Percentiles rank a stretch among this genome's conserved stretches.
Evolutionary conservation across 192 early-diverging fungal genomes (phyloP).

Genomic region (Coemansia sp.): DNA sequence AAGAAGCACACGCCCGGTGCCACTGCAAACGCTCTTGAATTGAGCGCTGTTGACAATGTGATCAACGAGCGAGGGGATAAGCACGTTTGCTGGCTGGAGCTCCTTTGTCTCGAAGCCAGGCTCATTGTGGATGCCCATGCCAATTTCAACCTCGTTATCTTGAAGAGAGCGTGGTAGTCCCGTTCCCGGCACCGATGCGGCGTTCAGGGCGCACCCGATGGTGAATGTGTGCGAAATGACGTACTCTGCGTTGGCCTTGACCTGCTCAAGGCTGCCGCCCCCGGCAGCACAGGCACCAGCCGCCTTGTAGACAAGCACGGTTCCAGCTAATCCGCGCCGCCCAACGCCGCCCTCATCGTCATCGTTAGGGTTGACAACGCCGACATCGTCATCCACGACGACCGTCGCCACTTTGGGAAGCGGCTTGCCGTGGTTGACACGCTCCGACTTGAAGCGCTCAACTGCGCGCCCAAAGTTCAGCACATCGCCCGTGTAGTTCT

Average conservation of each 20-base stretch:
- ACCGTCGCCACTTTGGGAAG: constrained; percentile 65
- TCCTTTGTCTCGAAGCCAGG: constrained; percentile 65
- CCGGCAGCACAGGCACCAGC: constrained; percentile 70
- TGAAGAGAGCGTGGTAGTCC: constrained; percentile 57
- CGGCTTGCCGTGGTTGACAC: constrained; percentile 54
- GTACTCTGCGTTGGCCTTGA: constrained; percentile 60
- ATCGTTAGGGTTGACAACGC: constrained; percentile 64
- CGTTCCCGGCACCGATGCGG: constrained; percentile 72
- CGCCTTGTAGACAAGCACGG: constrained; percentile 77
- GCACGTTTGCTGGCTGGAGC: constrained; percentile 51
- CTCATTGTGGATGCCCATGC: constrained; percentile 89
- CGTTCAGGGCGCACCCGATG: constrained; percentile 75
- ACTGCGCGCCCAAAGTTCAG: constrained; percentile 82
- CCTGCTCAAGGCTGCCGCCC: constrained; percentile 62
- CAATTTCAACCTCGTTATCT: constrained; percentile 65
- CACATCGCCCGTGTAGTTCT: constrained; percentile 86
- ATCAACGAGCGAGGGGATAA: constrained; percentile 60
- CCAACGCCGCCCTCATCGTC: constrained; percentile 69
- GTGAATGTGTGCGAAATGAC: constrained; percentile 69
- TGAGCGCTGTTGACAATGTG: constrained; percentile 56
- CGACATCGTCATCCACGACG: constrained; percentile 85
- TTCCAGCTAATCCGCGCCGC: constrained; percentile 77
- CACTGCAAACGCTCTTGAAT: constrained; percentile 27
- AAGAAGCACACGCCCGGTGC: constrained; percentile 57
- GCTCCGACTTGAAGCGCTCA: constrained; percentile 73